A percentile compares a stretch with the other conserved stretches of the same genome.
phyloP scores from a whole-genome alignment of 495 filamentous ascomycete genomes.

The Xylaria scruposa region DNA sequence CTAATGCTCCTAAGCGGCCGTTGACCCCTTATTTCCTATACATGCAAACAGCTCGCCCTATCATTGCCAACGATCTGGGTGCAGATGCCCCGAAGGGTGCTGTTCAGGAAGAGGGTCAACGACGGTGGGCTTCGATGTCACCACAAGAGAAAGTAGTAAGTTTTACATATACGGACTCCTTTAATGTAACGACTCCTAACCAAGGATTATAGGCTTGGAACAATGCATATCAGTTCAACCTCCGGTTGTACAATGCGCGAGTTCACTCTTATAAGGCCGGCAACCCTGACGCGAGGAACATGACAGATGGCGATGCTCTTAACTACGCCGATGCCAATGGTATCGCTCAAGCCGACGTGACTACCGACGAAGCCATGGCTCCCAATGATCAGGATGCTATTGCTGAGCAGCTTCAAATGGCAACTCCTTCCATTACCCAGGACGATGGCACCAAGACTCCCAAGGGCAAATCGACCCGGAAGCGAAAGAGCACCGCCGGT shows the following conservation, averaged over 20 bases:
- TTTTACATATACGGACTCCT: conserved; percentile 19
- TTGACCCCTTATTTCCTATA: conserved; percentile 94
- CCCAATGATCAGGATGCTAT: conserved; percentile 64
- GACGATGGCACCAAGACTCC: conserved; percentile 56
- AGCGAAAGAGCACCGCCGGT: conserved; percentile 59
- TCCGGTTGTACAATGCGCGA: conserved; percentile 73
- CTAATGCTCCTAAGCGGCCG: conserved; percentile 92
- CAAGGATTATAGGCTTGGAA: conserved; percentile 66
- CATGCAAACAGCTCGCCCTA: conserved; percentile 79
- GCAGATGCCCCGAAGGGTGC: conserved; percentile 73
- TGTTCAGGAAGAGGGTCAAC: conserved; percentile 80
- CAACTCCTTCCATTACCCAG: conserved; percentile 39
- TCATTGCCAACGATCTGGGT: conserved; percentile 79
- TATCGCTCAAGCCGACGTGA: conserved; percentile 51
- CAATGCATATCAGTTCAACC: conserved; percentile 75
- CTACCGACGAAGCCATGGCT: conserved; percentile 57
- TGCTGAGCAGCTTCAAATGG: conserved; percentile 61
- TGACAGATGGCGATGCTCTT: conserved; percentile 64
- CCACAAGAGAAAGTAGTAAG: conserved; percentile 75
- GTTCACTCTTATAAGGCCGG: conserved; percentile 75
- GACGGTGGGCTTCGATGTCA: conserved; percentile 79
- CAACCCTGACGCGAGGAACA: conserved; percentile 67
- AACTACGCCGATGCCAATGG: conserved; percentile 61
- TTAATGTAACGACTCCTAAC: conserved; percentile 16
- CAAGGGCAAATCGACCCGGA: conserved; percentile 52